A percentile compares a stretch with the other conserved stretches of the same genome.
Evolutionary conservation across 495 filamentous ascomycete genomes (phyloP).

Genomic region (Penicillium atrosanguineum): DNA sequence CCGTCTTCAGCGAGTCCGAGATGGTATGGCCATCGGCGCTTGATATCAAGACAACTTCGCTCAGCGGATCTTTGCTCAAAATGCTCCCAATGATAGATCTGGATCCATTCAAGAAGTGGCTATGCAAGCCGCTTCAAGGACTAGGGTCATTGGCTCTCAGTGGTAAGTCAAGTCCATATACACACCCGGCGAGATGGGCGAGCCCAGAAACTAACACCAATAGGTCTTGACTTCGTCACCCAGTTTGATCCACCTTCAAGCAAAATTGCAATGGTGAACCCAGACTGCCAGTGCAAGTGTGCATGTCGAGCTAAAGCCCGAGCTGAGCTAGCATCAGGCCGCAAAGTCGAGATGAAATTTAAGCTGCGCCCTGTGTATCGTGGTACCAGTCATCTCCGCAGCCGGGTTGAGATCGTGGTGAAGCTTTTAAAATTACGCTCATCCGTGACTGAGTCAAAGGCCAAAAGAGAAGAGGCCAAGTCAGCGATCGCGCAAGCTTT

Average conservation of each 20-base stretch:
- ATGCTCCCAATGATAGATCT: not conserved
- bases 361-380: not conserved
- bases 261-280: not conserved
- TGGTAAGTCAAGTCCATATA: not conserved
- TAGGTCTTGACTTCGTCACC: not conserved
- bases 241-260: not conserved
- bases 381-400: conserved; percentile 7
- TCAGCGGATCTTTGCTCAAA: not conserved
- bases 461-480: conserved; percentile 4
- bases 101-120: not conserved
- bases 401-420: conserved; percentile 12
- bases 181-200: not conserved
- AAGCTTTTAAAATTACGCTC: conserved; percentile 14
- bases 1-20: not conserved
- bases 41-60: not conserved
- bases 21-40: not conserved
- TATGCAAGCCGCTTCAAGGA: not conserved
- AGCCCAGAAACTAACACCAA: not conserved
- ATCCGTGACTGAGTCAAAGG: conserved; percentile 5
- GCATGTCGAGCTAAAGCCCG: not conserved
- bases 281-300: not conserved
- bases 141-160: not conserved
- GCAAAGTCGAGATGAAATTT: conserved; percentile 6
- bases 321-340: conserved; percentile 3
- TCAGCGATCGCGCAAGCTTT: not conserved